Conservation (phyloP, 208 protist species). For the Blechomonas ayalai region DNA sequence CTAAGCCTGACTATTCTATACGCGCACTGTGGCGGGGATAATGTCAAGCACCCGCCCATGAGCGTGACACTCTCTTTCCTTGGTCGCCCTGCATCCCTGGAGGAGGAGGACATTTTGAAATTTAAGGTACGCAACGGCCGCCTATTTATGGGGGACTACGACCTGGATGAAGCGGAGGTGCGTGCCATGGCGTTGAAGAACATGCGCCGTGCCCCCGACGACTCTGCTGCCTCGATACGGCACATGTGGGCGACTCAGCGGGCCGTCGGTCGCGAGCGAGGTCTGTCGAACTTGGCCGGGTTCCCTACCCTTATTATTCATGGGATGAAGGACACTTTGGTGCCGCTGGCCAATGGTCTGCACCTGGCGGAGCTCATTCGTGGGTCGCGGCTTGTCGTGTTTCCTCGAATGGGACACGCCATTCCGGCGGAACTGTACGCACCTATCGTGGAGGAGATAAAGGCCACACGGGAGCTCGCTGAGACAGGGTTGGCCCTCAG, state of each 20-base stretch:
- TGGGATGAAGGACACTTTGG: slow-evolving; percentile 37
- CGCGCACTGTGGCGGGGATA: slow-evolving; percentile 35
- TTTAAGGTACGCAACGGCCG: slow-evolving; percentile 24
- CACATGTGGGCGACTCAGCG: slow-evolving; percentile 56
- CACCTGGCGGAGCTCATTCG: slow-evolving; percentile 32
- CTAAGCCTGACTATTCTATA: slow-evolving; percentile 38
- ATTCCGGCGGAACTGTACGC: slow-evolving; percentile 21
- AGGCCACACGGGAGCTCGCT: slow-evolving; percentile 1
- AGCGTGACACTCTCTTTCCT: slow-evolving; percentile 26
- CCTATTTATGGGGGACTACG: slow-evolving; percentile 28
- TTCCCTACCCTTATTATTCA: slow-evolving; percentile 36
- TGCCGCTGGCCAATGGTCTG: slow-evolving; percentile 52
- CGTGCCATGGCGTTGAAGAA: slow-evolving; percentile 3
- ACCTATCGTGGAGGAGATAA: slow-evolving; percentile 25
- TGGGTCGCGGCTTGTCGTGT: slow-evolving; percentile 26
- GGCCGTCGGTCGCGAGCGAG: slow-evolving; percentile 27
- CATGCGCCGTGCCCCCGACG: slow-evolving; percentile 19
- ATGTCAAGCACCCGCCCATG: slow-evolving; percentile 26
- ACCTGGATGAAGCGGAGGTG: slow-evolving; percentile 14
- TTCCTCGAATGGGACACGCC: slow-evolving; percentile 44
- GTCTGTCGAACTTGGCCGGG: slow-evolving; percentile 13
- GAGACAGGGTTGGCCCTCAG: no score
- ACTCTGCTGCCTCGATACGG: slow-evolving; percentile 25
- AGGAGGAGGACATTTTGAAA: slow-evolving; percentile 20
- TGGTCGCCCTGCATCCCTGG: slow-evolving; percentile 21